Conservation (phyloP, 306 rosid species). For the Cicer cuneatum region DNA sequence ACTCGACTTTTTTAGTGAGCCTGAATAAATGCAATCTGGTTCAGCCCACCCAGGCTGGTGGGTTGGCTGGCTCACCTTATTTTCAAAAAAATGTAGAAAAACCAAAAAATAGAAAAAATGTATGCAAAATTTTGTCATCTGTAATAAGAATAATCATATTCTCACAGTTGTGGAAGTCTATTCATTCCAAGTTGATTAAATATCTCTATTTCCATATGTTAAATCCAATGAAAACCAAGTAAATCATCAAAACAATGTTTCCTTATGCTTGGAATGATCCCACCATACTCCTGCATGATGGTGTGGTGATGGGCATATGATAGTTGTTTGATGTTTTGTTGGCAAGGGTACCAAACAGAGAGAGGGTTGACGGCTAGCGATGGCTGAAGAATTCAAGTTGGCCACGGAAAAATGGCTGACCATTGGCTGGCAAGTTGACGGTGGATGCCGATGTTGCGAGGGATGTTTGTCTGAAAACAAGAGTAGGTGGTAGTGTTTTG, state of each 20-base stretch:
- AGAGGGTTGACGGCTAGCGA: neutral
- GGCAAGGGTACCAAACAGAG: neutral
- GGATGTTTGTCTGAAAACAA: neutral
- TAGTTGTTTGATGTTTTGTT: neutral
- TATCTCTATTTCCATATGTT: neutral
- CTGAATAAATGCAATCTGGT: neutral
- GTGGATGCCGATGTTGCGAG: neutral
- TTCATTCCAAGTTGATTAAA: neutral
- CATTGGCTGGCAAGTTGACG: neutral
- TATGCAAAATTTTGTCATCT: neutral
- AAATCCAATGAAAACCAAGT: neutral
- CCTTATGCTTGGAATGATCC: neutral
- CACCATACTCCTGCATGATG: too few species aligned
- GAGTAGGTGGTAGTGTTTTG: neutral
- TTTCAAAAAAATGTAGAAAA: neutral
- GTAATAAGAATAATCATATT: neutral
- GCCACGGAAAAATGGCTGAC: neutral
- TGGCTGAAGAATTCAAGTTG: neutral
- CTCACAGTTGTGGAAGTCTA: neutral
- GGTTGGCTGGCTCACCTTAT: neutral
- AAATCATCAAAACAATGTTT: neutral
- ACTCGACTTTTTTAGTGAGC: neutral
- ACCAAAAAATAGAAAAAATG: neutral
- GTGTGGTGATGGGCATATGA: neutral
- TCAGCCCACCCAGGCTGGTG: neutral